Evolutionary conservation across 805 yeast genomes (phyloP), one percentile per base, ranked within the genome.

Genomic region (Hanseniaspora nectarophila): DNA sequence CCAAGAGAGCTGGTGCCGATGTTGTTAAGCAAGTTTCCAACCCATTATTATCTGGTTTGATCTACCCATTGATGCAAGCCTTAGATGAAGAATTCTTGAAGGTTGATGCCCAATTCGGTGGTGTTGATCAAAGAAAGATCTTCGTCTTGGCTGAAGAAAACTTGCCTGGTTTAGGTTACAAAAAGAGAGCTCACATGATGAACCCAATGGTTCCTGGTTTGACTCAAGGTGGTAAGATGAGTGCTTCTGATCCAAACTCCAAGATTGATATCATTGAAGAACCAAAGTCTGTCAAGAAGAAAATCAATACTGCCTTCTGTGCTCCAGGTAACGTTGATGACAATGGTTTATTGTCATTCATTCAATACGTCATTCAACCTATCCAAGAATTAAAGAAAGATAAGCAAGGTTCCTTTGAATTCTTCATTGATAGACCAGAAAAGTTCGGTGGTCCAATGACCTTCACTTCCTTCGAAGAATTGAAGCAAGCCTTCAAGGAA

Each of bases 1-100:
- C 97, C 55, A 86, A 86, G 72, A 81, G 98, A 68, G 99, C 99
- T 1, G 99, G 99, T 67, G 97, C 99, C 10, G 99, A 92, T 69
- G 99, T 92, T 53, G 99, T 92, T 56, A 92, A 92, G 67, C 98
- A 92, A 72, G 97, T 89, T 44, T 80, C 86, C 34, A 89, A 89
- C 68, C 98, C 99, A 37, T 76, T 88, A 59, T 76, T 92, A 55
- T 80, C 90, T 38, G 98, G 98, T 8, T 77, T 92, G 66, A 87
- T 92, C 60, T 92, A 92, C 70, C 99, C 99, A 53, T 77, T 94
- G 64, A 92, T 92, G 99, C 99, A 92, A 72, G 97, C 97, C 6
- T 75, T 92, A 55, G 99, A 92, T 67, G 99, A 92, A 69, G 82
- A 92, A 63, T 81, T 82, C 67, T 76, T 92, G 63, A 83, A 74